Evolutionary conservation across 2,329 filamentous ascomycete genomes (phyloP), one percentile per base, ranked within the genome.

Genomic region (Neofusicoccum parvum): DNA sequence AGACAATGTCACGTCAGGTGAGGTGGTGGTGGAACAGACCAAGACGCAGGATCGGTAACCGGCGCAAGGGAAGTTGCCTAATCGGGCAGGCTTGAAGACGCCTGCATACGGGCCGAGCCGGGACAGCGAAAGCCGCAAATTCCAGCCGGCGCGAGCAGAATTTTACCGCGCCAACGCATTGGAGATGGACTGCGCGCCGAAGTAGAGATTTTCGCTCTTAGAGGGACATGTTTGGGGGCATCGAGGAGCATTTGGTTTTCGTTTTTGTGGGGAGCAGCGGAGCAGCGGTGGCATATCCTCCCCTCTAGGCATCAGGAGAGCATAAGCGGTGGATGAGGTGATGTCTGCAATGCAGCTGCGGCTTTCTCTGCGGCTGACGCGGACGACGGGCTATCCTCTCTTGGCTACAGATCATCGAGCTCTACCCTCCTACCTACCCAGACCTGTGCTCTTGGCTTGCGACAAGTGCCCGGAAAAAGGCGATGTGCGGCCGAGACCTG

Each of bases 1-100:
- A 27, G 69, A 68, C 23, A 72, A 73, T 15, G 71, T 75, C 54
- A 71, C 67, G 14, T 66, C 66, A 20, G 70, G 70, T 1, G 72
- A 75, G 67, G 71, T 68, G 32, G 72, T 73, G 0, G 49, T 72
- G 12, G 73, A 74, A 62, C 75, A 72, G 62, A 68, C 66, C 36
- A 67, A 65, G 62, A 46, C 65, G 32, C 41, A 48, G 6, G 65
- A 67, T 62, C 51, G 65, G 63, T 67, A 63, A 67, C 53, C 51
- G 65, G 63, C 65, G 62, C 65, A 64, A 43, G 49, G 59, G 59
- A 62, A 51, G 46, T 62, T 62, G 34, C 46, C 48, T 64, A 60
- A 60, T 60, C 10, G 15, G 56, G 56, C 32, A 60, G 49, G 49
- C 5, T 23, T 37, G n/a, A 48, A 39, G n/a, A 20, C 23, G 15